Percentiles rank a stretch among this genome's conserved stretches.
phyloP scores from a whole-genome alignment of 345 rosid species.

The Melastoma malabathricum region DNA sequence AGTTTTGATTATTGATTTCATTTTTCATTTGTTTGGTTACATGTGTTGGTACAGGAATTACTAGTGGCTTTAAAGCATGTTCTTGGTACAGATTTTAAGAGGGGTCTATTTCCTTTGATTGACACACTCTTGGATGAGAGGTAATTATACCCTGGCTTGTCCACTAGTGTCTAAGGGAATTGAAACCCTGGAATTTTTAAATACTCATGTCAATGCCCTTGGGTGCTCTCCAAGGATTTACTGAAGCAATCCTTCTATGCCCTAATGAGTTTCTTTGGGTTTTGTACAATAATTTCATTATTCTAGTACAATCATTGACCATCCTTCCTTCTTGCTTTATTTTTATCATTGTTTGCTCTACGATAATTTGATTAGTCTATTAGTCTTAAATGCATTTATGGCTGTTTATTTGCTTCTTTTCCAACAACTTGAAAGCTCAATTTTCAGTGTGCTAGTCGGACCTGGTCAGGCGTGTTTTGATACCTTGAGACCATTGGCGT shows the following conservation, averaged over 20 bases:
- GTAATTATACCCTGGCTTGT: conserved; percentile 16
- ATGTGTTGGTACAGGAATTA: conserved; percentile 61
- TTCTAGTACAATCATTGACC: too few relatives aligned
- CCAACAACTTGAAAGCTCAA: not conserved
- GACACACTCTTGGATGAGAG: conserved; percentile 93
- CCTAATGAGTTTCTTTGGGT: too few relatives aligned
- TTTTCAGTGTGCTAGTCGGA: conserved; percentile 82
- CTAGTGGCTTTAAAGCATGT: conserved; percentile 94
- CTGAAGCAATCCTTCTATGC: too few relatives aligned
- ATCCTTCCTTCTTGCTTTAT: too few relatives aligned
- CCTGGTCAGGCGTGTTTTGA: conserved; percentile 96
- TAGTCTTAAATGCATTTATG: not conserved
- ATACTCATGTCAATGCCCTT: too few relatives aligned
- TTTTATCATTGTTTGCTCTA: too few relatives aligned
- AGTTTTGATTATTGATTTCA: conserved; percentile 1
- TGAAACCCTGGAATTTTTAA: too few relatives aligned
- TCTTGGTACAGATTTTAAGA: conserved; percentile 91
- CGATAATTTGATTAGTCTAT: too few relatives aligned
- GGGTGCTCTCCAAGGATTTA: too few relatives aligned
- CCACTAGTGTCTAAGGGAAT: too few relatives aligned
- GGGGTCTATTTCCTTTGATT: conserved; percentile 94
- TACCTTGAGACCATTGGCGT: conserved; percentile 96
- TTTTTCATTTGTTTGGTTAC: conserved; percentile 5
- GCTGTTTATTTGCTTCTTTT: conserved; percentile 1
- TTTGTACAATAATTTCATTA: too few relatives aligned